phyloP scores from a whole-genome alignment of 2,329 filamentous ascomycete species.

The Penicillium sp. region DNA sequence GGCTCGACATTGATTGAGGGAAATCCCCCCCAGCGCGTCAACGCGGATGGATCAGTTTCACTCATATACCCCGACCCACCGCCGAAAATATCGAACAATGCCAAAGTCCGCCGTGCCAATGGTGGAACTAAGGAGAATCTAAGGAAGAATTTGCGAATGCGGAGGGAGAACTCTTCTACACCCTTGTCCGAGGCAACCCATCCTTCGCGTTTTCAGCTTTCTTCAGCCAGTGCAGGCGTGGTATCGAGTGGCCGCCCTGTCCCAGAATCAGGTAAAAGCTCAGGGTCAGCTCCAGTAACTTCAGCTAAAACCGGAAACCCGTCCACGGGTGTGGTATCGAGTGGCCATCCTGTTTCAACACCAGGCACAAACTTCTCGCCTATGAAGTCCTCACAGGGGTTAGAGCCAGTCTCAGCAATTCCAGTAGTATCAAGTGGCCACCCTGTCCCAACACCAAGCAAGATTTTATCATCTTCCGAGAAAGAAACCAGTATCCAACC shows the following conservation, averaged over 20 bases:
- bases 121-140: not conserved
- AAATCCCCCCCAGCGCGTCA: not conserved
- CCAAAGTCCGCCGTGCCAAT: not conserved
- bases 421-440: no score
- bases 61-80: not conserved
- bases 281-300: no score
- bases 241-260: no score
- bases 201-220: no score
- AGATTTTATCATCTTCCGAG: not conserved
- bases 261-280: no score
- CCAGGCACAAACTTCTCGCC: not conserved
- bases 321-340: not conserved
- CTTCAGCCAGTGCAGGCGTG: no score
- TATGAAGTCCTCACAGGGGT: no score
- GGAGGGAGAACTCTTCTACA: not conserved
- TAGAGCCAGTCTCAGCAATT: no score
- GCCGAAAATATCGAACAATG: not conserved
- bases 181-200: not conserved
- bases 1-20: not conserved
- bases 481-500: not conserved
- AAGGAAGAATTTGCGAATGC: no score
- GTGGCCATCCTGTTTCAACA: not conserved
- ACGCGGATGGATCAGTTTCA: not conserved
- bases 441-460: not conserved
- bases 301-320: no score